Base-by-base conservation (phyloP, 2,329 filamentous ascomycete species). In the Corniculantispora saksenae region DNA sequence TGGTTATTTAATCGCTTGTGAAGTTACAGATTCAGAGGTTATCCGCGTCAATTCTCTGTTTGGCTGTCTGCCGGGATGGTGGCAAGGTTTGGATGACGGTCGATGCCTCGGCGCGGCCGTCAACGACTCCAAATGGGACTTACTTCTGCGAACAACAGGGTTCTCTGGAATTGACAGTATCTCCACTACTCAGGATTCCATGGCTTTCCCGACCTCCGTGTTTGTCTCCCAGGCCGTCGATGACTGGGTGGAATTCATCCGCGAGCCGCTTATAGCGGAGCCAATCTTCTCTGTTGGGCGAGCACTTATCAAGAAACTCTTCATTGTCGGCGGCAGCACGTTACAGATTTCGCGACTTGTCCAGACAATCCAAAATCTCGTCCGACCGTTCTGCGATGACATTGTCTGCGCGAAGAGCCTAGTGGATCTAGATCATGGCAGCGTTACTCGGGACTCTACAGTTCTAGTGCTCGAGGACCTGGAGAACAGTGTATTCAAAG, bases 1-100 rank as follows among this genome's bases (percentile, higher is more conserved):
- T 1, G 83, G 83, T 0, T 77, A 79, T 45, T 70, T 86, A 0
- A 45, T 85, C 17, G 4, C 17, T 3, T 7, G 8, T 13, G 38
- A 15, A 15, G 12, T 43, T 13, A 15, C 10, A 4, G 38, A 13
- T 15, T 10, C 9, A 10, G 32, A 32, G 32, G 6, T 6, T 5
- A 32, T 5, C 10, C 32, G 32, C 32, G 10, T 10, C 10, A 5
- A 5, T 5, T 32, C 10, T 10, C 5, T 32, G 5, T 43, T 43
- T 13, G 12, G 10, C 9, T 3, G 3, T 4, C 62, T 78, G 2
- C 64, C 69, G 0, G 74, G 72, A 17, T 77, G 75, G 73, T 75
- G 72, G 70, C 56, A 71, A 4, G 72, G 71, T 17, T 43, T 56
- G 1, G 65, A 70, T 1, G 73, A 74, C 8, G 32, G 32, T 5